phyloP scores from a whole-genome alignment of 192 early-diverging fungal species.

The Coemansia guatemalensis region DNA sequence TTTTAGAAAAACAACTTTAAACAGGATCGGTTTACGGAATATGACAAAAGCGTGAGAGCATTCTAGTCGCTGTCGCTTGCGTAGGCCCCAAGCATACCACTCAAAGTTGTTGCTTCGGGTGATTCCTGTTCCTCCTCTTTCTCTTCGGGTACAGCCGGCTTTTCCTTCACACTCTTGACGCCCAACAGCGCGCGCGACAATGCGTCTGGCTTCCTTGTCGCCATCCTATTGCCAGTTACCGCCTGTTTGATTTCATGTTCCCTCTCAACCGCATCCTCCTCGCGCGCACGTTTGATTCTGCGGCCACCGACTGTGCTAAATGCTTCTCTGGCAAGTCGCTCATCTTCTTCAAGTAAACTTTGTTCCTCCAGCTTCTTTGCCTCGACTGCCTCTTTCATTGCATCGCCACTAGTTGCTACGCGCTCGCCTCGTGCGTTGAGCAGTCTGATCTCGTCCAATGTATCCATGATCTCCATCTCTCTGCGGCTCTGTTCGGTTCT shows the following conservation, averaged over 20 bases:
- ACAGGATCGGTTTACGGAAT: not conserved
- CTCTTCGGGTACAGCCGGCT: not conserved
- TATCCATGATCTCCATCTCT: slow-evolving; percentile 98
- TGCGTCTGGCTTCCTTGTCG: not conserved
- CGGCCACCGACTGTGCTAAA: slow-evolving; percentile 22
- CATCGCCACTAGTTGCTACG: slow-evolving; percentile 62
- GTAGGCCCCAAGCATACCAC: slow-evolving; percentile 41
- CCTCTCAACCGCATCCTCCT: slow-evolving; percentile 29
- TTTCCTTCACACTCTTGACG: slow-evolving; percentile 19
- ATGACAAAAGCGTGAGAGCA: not conserved
- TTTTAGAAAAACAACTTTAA: slow-evolving; percentile 3
- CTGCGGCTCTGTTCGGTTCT: slow-evolving; percentile 89
- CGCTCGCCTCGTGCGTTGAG: slow-evolving; percentile 83
- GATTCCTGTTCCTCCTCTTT: not conserved
- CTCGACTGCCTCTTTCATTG: slow-evolving; percentile 19
- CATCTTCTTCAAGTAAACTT: slow-evolving; percentile 33
- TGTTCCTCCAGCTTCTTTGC: slow-evolving; percentile 16
- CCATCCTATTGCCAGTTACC: not conserved
- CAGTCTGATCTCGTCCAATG: slow-evolving; percentile 91
- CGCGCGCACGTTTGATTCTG: slow-evolving; percentile 36
- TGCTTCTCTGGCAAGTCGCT: slow-evolving; percentile 18
- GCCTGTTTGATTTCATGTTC: slow-evolving; percentile 15
- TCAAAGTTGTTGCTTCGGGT: slow-evolving; percentile 13
- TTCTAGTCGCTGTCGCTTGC: slow-evolving; percentile 23
- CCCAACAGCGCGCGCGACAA: slow-evolving; percentile 23